These are phyloP conservation scores for Stephanocyclus meneghinianus DNA, from an alignment of 352 stramenopile genomes.

Conservation along the genomic window DNA sequence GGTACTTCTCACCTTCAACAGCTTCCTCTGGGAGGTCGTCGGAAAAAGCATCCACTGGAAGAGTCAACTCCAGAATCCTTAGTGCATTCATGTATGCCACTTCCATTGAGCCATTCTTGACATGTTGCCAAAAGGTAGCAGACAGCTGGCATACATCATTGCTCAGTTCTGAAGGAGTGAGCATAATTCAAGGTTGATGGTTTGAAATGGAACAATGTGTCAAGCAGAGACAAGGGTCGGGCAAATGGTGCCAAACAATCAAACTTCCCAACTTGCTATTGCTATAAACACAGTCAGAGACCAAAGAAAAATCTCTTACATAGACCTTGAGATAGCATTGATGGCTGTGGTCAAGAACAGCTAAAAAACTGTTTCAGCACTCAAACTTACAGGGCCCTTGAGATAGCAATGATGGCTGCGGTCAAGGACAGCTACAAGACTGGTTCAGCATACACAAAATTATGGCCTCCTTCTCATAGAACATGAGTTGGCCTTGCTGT, in stretches of 20 bases:
- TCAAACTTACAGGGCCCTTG: conserved; percentile 5
- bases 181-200: no score
- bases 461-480: no score
- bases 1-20: not conserved
- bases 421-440: not conserved
- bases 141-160: no score
- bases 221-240: no score
- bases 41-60: not conserved
- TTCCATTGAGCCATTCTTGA: no score
- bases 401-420: not conserved
- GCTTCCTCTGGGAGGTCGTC: not conserved
- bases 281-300: not conserved
- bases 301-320: conserved; percentile 16
- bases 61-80: no score
- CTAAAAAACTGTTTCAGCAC: not conserved
- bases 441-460: conserved; percentile 7
- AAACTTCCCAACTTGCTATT: conserved; percentile 1
- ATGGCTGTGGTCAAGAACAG: not conserved
- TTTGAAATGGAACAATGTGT: no score
- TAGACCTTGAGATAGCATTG: not conserved
- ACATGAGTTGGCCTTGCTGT: not conserved
- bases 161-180: no score
- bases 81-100: no score
- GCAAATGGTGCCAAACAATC: not conserved
- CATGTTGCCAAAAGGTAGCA: no score